phyloP scores from a whole-genome alignment of 2,329 filamentous ascomycete genomes.

The Westerdykella sp. region DNA sequence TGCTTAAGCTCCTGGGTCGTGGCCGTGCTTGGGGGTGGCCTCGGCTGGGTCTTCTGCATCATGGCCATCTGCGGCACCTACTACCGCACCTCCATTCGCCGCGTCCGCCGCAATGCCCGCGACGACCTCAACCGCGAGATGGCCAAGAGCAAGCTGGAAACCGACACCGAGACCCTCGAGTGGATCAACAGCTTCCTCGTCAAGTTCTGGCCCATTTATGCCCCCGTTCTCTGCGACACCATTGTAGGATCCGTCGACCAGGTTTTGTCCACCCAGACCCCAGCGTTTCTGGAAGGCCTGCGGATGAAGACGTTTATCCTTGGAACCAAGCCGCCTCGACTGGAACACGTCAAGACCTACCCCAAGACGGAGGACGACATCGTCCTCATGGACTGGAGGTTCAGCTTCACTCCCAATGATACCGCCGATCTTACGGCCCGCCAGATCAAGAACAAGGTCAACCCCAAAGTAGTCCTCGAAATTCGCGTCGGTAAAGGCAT shows the following conservation, averaged over 20 bases:
- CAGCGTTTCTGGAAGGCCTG: constrained; percentile 86
- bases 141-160: constrained; percentile 79
- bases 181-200: constrained; percentile 99
- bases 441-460: constrained; percentile 91
- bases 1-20: constrained; percentile 87
- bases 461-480: constrained; percentile 92
- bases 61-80: constrained; percentile 92
- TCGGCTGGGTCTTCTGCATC: constrained; percentile 88
- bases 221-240: constrained; percentile 84
- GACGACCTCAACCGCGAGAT: constrained; percentile 90
- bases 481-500: constrained; percentile 92
- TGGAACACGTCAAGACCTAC: constrained; percentile 98
- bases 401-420: constrained; percentile 97
- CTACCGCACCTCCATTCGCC: constrained; percentile 89
- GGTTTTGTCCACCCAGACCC: constrained; percentile 86
- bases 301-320: constrained; percentile 90
- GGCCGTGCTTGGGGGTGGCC: constrained; percentile 79
- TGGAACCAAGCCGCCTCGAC: constrained; percentile 86
- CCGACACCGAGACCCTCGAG: constrained; percentile 84
- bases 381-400: constrained; percentile 99
- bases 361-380: constrained; percentile 92
- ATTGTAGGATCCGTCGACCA: constrained; percentile 94
- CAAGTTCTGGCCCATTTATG: constrained; percentile 99
- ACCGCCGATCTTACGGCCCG: constrained; percentile 81
- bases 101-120: constrained; percentile 89